Evolutionary conservation across 116 monocot genomes (phyloP), one percentile per base, ranked within the genome.

Genomic region (Cymodocea nodosa): DNA sequence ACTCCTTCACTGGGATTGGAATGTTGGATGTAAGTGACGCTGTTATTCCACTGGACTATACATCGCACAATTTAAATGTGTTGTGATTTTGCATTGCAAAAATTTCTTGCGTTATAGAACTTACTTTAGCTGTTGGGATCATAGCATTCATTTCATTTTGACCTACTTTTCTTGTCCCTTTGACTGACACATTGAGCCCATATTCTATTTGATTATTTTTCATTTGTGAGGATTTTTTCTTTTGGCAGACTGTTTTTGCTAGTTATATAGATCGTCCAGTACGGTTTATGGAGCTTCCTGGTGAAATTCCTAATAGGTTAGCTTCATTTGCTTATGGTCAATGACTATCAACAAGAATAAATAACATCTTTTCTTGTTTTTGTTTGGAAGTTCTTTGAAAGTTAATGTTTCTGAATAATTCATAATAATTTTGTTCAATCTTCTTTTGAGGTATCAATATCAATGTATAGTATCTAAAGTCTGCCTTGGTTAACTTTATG

Each of bases 211-310:
- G 54, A 16, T 20, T 23, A 2, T 13, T 35, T 15, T 4, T 18
- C 23, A 15, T 64, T 2, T 50, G 23, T 50, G 44, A 14, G 18
- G 18, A 23, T 11, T 50, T 23, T 15, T 22, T 50, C 50, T 20
- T 61, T 76, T 76, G 85, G 71, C 83, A 97, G 97, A 82, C 80
- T 51, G 79, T 88, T 65, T 97, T 91, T 80, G 74, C 87, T 66
- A 73, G 82, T 67, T 97, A 97, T 73, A 70, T 85, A 52, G 91
- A 84, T 70, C 85, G 97, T 35, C 77, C 83, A 50, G 83, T 91
- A 63, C 91, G 91, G 65, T 97, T 97, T 73, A 97, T 97, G 97
- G 97, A 97, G 76, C 97, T 97, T 77, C 97, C 97, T 48, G 97
- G 97, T 68, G 91, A 97, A 76, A 88, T 97, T 70, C 91, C 91